Evolutionary conservation across 805 yeast genomes (phyloP).

Genomic region (Wickerhamomyces bovis): DNA sequence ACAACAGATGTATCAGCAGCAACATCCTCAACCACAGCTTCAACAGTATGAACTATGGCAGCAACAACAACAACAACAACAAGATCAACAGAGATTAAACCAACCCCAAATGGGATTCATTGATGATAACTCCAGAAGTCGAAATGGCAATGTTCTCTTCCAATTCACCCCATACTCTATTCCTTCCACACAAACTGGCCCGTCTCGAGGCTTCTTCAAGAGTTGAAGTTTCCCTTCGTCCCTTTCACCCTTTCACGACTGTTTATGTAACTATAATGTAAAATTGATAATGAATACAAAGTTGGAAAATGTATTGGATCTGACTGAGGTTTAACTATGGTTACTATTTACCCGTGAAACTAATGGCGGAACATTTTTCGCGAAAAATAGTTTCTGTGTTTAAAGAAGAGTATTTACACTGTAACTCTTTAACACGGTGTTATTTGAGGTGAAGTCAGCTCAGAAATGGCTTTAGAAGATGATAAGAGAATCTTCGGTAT

Average conservation of each 20-base stretch:
- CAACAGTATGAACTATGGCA: background rate
- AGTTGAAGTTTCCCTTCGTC: background rate
- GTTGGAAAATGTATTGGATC: too few species aligned
- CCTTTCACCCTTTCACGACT: background rate
- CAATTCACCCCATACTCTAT: background rate
- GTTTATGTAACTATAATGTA: background rate
- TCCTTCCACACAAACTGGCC: background rate
- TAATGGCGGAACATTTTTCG: background rate
- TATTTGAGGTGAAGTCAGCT: too few species aligned
- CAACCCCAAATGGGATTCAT: background rate
- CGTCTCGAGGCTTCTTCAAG: background rate
- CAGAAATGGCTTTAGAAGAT: constrained; percentile 8
- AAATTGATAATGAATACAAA: background rate
- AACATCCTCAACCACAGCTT: background rate
- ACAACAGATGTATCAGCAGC: background rate
- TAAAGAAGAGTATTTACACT: too few species aligned
- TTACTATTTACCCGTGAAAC: background rate
- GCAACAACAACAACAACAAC: background rate
- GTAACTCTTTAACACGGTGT: too few species aligned
- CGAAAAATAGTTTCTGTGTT: too few species aligned
- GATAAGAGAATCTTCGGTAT: constrained; percentile 14
- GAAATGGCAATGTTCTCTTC: background rate
- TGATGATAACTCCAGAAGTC: background rate
- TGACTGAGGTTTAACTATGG: background rate
- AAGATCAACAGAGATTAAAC: background rate